Percentiles rank a stretch among this genome's conserved stretches.
These are phyloP conservation scores for Senecio squalidus DNA, from an alignment of 140 eudicot genomes.

Conservation along the genomic window DNA sequence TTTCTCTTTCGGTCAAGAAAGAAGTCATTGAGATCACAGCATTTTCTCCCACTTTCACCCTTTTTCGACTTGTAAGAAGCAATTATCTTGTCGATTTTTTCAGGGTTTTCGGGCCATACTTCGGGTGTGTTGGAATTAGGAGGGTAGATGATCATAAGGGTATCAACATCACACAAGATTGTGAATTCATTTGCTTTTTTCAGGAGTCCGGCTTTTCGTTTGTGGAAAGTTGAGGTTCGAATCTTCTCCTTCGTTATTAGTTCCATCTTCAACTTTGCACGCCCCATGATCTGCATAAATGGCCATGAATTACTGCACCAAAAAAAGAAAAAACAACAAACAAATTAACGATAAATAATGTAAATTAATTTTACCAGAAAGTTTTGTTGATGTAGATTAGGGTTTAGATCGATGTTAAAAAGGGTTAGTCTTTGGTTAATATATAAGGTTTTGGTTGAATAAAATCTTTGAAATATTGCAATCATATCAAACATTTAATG, in stretches of 20 bases:
- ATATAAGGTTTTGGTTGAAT: too few relatives aligned
- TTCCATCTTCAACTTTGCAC: constrained; percentile 25
- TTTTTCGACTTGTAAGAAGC: constrained; percentile 30
- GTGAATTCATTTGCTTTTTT: constrained; percentile 41
- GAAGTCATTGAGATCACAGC: constrained; percentile 29
- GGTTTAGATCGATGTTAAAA: too few relatives aligned
- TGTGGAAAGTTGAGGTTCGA: constrained; percentile 19
- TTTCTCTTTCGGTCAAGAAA: constrained; percentile 37
- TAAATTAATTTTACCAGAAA: too few relatives aligned
- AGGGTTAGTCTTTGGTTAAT: too few relatives aligned
- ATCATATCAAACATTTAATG: too few relatives aligned
- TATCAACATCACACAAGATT: constrained; percentile 45
- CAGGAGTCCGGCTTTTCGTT: constrained; percentile 24
- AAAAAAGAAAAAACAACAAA: too few relatives aligned
- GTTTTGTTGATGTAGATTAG: too few relatives aligned
- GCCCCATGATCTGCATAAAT: too few relatives aligned
- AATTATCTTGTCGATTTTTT: constrained; percentile 21
- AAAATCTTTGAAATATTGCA: too few relatives aligned
- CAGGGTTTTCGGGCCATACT: constrained; percentile 41
- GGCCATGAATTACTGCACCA: too few relatives aligned
- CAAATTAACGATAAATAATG: neutral
- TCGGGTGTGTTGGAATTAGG: constrained; percentile 31
- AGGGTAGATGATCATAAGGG: constrained; percentile 39
- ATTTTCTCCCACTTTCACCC: constrained; percentile 26
- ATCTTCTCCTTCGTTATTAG: constrained; percentile 26